Conservation (phyloP, 2,329 filamentous ascomycete genomes). For the Colletotrichum magnum region DNA sequence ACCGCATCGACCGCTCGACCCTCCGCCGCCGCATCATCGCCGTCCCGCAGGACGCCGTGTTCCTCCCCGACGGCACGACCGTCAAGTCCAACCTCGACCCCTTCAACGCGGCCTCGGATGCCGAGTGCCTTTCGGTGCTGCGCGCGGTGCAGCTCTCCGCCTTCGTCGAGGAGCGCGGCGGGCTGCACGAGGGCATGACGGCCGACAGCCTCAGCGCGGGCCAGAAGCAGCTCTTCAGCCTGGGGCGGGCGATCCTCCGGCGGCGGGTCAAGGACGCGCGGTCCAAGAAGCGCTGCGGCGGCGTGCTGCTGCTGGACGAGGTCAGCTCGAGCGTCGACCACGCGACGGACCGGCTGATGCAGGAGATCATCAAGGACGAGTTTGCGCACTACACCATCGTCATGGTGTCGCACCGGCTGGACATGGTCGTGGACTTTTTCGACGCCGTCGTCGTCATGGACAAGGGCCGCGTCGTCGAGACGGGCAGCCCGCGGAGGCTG, state of each 20-base stretch:
- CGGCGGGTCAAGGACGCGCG: constrained; percentile 49
- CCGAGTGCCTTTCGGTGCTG: constrained; percentile 47
- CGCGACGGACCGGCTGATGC: constrained; percentile 58
- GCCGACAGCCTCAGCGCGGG: constrained; percentile 65
- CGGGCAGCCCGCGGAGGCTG: constrained; percentile 31
- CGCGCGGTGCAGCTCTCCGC: constrained; percentile 47
- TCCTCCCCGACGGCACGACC: constrained; percentile 56
- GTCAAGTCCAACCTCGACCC: constrained; percentile 57
- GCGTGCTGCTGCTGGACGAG: constrained; percentile 58
- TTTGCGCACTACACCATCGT: constrained; percentile 67
- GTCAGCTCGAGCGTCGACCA: constrained; percentile 59
- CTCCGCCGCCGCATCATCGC: constrained; percentile 60
- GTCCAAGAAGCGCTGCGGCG: constrained; percentile 41
- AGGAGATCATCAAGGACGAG: constrained; percentile 55
- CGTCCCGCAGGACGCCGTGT: constrained; percentile 63
- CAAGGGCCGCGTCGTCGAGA: constrained; percentile 59
- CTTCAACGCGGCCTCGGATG: constrained; percentile 42
- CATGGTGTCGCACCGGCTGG: constrained; percentile 61
- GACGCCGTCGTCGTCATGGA: constrained; percentile 66
- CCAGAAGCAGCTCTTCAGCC: constrained; percentile 72
- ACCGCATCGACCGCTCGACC: constrained; percentile 51
- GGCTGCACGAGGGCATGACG: constrained; percentile 52
- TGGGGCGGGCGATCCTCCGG: constrained; percentile 68
- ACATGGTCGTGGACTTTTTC: constrained; percentile 66
- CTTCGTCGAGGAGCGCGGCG: constrained; percentile 46